Evolutionary conservation across 129 eudicot genomes (phyloP).

Genomic region (Chrysanthemum seticuspe): DNA sequence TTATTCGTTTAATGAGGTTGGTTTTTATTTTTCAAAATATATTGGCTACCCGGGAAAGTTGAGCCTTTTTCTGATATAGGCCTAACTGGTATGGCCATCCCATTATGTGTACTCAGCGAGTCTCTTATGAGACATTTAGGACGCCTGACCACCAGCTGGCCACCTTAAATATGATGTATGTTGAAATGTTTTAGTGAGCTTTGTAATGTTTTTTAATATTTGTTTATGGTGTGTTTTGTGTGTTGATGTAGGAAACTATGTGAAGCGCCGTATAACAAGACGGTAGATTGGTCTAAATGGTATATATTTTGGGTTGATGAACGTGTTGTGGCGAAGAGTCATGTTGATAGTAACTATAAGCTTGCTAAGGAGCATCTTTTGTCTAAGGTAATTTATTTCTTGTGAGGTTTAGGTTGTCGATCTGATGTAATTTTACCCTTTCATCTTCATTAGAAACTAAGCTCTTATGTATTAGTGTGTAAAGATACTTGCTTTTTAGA

Average conservation of each 20-base stretch:
- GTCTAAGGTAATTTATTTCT: conserved; percentile 42
- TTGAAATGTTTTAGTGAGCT: not conserved
- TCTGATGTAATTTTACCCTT: not conserved
- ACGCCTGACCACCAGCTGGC: no score
- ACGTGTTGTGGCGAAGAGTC: conserved; percentile 57
- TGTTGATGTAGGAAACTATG: conserved; percentile 41
- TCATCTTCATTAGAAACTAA: no score
- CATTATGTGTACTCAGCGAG: no score
- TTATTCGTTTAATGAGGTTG: conserved; percentile 59
- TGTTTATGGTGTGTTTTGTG: not conserved
- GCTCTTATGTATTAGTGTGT: no score
- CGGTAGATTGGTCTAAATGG: conserved; percentile 73
- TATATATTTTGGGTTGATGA: conserved; percentile 67
- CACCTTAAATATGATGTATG: no score
- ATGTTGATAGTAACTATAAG: conserved; percentile 63
- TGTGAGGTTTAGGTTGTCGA: no score
- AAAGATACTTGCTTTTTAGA: no score
- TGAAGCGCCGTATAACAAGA: conserved; percentile 53
- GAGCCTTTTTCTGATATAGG: no score
- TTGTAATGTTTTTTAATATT: not conserved
- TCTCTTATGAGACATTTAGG: no score
- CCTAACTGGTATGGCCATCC: no score
- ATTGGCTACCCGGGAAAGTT: no score
- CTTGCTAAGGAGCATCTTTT: conserved; percentile 56
- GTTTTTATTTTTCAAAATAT: no score